Conservation (phyloP, 1,284 basidiomycete species). For the Pseudozyma thailandica region DNA sequence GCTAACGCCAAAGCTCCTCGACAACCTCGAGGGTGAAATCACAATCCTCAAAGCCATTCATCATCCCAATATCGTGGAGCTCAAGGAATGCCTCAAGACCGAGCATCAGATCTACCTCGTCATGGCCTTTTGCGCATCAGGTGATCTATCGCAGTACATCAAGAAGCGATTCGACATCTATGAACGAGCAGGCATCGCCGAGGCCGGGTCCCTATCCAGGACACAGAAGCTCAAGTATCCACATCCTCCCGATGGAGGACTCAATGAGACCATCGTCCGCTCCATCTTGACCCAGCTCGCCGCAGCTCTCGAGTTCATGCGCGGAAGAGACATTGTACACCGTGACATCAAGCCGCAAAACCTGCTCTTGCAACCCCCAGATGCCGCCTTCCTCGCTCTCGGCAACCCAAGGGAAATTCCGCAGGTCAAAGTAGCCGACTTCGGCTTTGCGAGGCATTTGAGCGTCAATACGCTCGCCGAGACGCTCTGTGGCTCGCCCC, state of each 20-base stretch:
- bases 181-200: constrained; percentile 29
- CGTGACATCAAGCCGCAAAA: constrained; percentile 99
- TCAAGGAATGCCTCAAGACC: constrained; percentile 92
- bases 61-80: constrained; percentile 90
- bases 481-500: constrained; percentile 94
- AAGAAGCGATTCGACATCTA: constrained; percentile 68
- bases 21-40: constrained; percentile 97
- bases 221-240: constrained; percentile 75
- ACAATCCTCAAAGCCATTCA: constrained; percentile 93
- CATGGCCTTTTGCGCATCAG: constrained; percentile 96
- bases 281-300: constrained; percentile 96
- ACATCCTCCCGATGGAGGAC: constrained; percentile 87
- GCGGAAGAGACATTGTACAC: constrained; percentile 89
- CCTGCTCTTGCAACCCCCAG: constrained; percentile 85
- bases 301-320: constrained; percentile 89
- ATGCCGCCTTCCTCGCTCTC: constrained; percentile 79
- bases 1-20: constrained; percentile 89
- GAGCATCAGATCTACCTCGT: constrained; percentile 95
- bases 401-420: constrained; percentile 83
- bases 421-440: constrained; percentile 77
- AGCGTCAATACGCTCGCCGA: constrained; percentile 94
- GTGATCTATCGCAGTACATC: constrained; percentile 95
- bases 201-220: constrained; percentile 18
- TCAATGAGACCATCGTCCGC: constrained; percentile 89
- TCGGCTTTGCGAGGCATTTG: constrained; percentile 93